A percentile compares a stretch with the other conserved stretches of the same genome.
Conservation (phyloP, 1,284 basidiomycete genomes). For the Trichosporon sp. region DNA sequence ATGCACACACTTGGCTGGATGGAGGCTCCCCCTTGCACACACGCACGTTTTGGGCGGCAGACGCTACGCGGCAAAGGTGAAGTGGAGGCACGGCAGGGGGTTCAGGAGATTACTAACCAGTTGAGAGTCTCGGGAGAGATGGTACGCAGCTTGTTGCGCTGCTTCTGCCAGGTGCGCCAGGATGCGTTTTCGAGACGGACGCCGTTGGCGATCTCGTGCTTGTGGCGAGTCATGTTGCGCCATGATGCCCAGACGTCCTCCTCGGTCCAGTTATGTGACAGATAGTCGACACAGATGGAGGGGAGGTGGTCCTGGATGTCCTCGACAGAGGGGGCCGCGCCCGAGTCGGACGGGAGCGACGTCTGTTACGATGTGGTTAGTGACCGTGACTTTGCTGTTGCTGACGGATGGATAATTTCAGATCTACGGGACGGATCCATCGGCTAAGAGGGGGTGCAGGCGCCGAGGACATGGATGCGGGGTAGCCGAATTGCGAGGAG, state of each 20-base stretch:
- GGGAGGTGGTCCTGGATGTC: conserved; percentile 56
- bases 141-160: conserved; percentile 92
- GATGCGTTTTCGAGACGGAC: conserved; percentile 92
- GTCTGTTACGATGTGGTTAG: conserved; percentile 30
- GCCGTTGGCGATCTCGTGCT: conserved; percentile 97
- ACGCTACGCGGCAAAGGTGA: neutral
- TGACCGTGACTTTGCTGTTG: neutral
- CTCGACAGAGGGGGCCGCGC: conserved; percentile 52
- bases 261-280: conserved; percentile 92
- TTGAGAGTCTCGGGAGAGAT: conserved; percentile 96
- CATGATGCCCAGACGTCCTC: conserved; percentile 98
- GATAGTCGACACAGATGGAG: conserved; percentile 61
- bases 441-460: neutral
- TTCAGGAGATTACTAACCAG: conserved; percentile 63
- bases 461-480: neutral
- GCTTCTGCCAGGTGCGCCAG: conserved; percentile 99
- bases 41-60: conserved; percentile 11
- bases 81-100: neutral
- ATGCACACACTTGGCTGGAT: neutral
- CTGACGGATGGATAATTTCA: neutral
- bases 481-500: neutral
- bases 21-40: conserved; percentile 2
- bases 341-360: conserved; percentile 46
- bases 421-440: neutral
- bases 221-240: conserved; percentile 97